These are phyloP conservation scores for Ustilaginoidea virens DNA, from an alignment of 2,329 filamentous ascomycete species.

Conservation along the genomic window DNA sequence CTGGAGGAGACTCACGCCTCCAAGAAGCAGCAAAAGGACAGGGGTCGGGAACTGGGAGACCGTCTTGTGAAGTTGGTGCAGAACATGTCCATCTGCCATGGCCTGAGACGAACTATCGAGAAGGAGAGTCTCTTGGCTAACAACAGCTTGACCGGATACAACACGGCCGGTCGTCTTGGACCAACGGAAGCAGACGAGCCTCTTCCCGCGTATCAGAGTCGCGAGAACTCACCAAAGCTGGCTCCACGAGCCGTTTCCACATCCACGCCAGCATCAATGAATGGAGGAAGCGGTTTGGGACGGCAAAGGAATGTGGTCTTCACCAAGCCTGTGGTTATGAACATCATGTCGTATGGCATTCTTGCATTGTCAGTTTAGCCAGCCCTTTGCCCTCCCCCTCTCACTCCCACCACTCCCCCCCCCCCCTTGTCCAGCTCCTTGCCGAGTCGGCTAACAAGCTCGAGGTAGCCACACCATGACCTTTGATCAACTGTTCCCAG, in stretches of 20 bases:
- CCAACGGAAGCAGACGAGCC: slow-evolving; percentile 32
- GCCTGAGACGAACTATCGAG: slow-evolving; percentile 29
- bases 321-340: slow-evolving; percentile 70
- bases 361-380: slow-evolving; percentile 92
- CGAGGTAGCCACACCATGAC: slow-evolving; percentile 80
- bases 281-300: not conserved
- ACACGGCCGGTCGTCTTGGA: slow-evolving; percentile 19
- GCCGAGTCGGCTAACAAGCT: no score
- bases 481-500: slow-evolving; percentile 83
- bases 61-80: slow-evolving; percentile 41
- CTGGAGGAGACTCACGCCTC: slow-evolving; percentile 86
- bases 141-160: slow-evolving; percentile 49
- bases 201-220: slow-evolving; percentile 53
- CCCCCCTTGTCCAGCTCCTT: no score
- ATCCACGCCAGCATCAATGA: slow-evolving; percentile 2
- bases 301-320: slow-evolving; percentile 38
- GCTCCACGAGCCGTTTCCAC: slow-evolving; percentile 13
- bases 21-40: slow-evolving; percentile 61
- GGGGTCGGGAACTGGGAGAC: slow-evolving; percentile 60
- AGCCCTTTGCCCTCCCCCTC: no score
- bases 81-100: slow-evolving; percentile 15
- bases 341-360: slow-evolving; percentile 81
- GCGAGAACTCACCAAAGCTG: slow-evolving; percentile 37
- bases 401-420: no score
- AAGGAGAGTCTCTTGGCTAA: slow-evolving; percentile 48